Evolutionary conservation across 2,329 filamentous ascomycete species (phyloP), one percentile per base, ranked within the genome.

Genomic region (Tolypocladium amazonense): DNA sequence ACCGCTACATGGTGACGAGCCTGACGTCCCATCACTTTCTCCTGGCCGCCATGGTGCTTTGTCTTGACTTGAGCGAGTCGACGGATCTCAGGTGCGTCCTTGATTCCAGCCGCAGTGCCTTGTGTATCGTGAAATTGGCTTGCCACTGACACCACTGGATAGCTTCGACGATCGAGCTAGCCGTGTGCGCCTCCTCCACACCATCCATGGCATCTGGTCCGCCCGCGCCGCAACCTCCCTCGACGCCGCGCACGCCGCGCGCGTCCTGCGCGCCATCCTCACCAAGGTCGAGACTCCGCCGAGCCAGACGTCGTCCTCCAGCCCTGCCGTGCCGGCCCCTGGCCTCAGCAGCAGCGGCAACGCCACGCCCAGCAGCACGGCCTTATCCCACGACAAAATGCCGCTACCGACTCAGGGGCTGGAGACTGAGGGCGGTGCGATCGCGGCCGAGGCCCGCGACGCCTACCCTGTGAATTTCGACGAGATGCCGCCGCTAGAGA

Each of bases 31-130:
- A 84, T 39, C 81, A 85, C 63, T 86, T 84, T 61, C 69, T 86
- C 33, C 76, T 85, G 23, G 83, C 83, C 0, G 78, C 81, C 15
- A 86, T 85, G 80, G 79, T 86, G 47, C 65, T 86, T 7, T 86
- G 81, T 60, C 68, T 86, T 3, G 79, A 81, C 62, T 68, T 80
- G 15, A 73, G 71, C 30, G 76, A 78, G 62, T 73, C 73, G 23
- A 63, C 65, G 35, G 69, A 73, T 25, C 72, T 70, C 62, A 72
- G 66, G 77, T 77, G 69, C 54, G 35, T 30, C 25, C 25, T 20
- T 15, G 43, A n/a, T 33, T 11, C 25, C 14, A 27, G 5, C 14
- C 5, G n/a, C 39, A 33, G 27, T 37, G 30, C 9, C 20, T 3
- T 41, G 4, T 18, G 4, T 15, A 4, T 23, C 23, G 30, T 9